Conservation (phyloP, 805 yeast species). For the Sugiyamaella valdiviana region DNA sequence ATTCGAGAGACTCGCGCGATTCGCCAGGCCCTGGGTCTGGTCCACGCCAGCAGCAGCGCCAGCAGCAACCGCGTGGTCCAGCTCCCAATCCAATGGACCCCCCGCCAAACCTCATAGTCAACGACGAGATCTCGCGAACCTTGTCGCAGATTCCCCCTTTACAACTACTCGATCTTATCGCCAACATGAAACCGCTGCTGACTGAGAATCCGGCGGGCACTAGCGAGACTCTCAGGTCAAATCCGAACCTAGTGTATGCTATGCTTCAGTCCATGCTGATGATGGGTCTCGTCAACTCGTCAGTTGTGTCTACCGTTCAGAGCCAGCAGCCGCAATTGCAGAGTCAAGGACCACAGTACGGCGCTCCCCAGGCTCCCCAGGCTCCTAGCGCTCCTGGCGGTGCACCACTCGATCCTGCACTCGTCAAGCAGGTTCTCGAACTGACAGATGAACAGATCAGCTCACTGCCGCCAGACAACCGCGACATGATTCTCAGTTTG, state of each 20-base stretch:
- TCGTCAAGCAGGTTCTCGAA: slow-evolving; percentile 45
- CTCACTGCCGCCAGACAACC: slow-evolving; percentile 45
- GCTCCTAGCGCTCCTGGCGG: slow-evolving; percentile 13
- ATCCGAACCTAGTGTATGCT: slow-evolving; percentile 73
- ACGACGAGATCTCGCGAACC: slow-evolving; percentile 42
- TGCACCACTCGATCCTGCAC: slow-evolving; percentile 38
- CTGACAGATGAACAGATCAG: slow-evolving; percentile 45
- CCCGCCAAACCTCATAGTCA: slow-evolving; percentile 32
- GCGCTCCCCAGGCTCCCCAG: slow-evolving; percentile 14
- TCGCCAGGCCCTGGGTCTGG: neutral
- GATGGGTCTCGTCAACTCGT: slow-evolving; percentile 32
- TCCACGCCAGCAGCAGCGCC: slow-evolving; percentile 11
- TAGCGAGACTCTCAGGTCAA: slow-evolving; percentile 48
- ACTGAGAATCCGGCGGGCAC: slow-evolving; percentile 45
- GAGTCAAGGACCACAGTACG: slow-evolving; percentile 2
- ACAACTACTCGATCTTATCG: slow-evolving; percentile 44
- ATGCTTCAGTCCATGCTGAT: slow-evolving; percentile 61
- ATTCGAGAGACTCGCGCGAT: slow-evolving; percentile 5
- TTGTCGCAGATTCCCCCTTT: slow-evolving; percentile 45
- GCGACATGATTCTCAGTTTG: slow-evolving; percentile 25
- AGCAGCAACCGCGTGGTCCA: slow-evolving; percentile 13
- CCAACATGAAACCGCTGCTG: slow-evolving; percentile 55
- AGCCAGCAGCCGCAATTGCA: slow-evolving; percentile 11
- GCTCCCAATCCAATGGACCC: slow-evolving; percentile 26
- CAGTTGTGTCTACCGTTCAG: slow-evolving; percentile 22